phyloP scores from a whole-genome alignment of 2,329 filamentous ascomycete species.

The Aspergillus sp. region DNA sequence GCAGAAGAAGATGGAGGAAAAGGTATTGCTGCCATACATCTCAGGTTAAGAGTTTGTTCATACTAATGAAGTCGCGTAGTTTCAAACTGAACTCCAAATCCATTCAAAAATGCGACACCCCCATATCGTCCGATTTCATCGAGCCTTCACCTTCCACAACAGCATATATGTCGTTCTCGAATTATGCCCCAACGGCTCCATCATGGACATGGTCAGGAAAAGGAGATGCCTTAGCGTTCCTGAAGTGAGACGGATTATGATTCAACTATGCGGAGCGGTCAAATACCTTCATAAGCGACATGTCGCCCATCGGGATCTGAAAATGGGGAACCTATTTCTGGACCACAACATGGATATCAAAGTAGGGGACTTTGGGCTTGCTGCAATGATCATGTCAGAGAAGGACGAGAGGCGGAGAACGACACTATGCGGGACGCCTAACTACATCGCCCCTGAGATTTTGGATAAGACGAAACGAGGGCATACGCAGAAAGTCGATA shows the following conservation, averaged over 20 bases:
- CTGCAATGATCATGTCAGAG: conserved; percentile 82
- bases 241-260: conserved; percentile 85
- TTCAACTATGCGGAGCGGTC: conserved; percentile 93
- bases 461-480: conserved; percentile 89
- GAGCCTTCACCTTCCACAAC: conserved; percentile 82
- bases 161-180: conserved; percentile 93
- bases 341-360: conserved; percentile 96
- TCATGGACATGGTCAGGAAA: conserved; percentile 96
- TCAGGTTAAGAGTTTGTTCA: not conserved
- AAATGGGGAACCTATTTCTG: conserved; percentile 96
- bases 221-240: conserved; percentile 85
- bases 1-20: conserved; percentile 48
- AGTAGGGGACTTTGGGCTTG: conserved; percentile 93
- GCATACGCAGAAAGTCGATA: conserved; percentile 95
- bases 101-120: conserved; percentile 96
- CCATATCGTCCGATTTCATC: conserved; percentile 91
- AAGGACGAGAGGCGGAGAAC: conserved; percentile 81
- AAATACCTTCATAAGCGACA: conserved; percentile 96
- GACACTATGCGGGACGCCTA: conserved; percentile 92
- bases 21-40: conserved; percentile 27
- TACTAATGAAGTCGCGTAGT: conserved; percentile 38
- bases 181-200: conserved; percentile 86
- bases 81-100: conserved; percentile 82
- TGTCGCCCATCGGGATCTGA: conserved; percentile 92
- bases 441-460: conserved; percentile 97